Percentiles rank a stretch among this genome's conserved stretches.
Conservation (phyloP, 2,329 filamentous ascomycete species). For the Verticillium tricorpus region DNA sequence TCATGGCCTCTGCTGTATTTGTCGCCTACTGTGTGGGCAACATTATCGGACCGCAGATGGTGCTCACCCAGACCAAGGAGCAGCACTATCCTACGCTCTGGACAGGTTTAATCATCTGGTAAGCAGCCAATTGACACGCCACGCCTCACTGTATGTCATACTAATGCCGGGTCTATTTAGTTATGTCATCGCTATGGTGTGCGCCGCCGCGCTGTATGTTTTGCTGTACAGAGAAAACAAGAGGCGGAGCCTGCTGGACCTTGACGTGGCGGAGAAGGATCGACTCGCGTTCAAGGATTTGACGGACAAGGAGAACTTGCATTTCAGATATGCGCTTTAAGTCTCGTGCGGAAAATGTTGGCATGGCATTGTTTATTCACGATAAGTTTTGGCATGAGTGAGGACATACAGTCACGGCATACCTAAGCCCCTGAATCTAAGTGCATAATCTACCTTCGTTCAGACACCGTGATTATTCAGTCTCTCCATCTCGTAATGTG, state of each 20-base stretch:
- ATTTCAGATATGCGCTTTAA: neutral
- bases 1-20: constrained; percentile 54
- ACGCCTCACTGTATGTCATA: neutral
- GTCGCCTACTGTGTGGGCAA: constrained; percentile 56
- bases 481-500: too few species aligned
- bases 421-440: too few species aligned
- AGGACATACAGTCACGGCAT: too few species aligned
- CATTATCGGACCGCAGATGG: constrained; percentile 53
- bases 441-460: too few species aligned
- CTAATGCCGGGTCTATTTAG: neutral
- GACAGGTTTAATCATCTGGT: constrained; percentile 53
- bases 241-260: neutral
- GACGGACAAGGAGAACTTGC: constrained; percentile 5
- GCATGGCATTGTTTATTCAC: too few species aligned
- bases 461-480: too few species aligned
- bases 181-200: neutral
- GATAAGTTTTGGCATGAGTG: too few species aligned
- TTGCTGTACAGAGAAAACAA: constrained; percentile 1
- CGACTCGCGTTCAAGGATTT: constrained; percentile 1
- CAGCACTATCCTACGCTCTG: constrained; percentile 53
- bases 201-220: neutral
- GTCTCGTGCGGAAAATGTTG: too few species aligned
- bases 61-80: constrained; percentile 44
- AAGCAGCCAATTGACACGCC: constrained; percentile 7
- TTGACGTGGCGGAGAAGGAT: neutral